Percentiles rank a stretch among this genome's conserved stretches.
Conservation (phyloP, 78 protist species). For the Emiliania huxleyi region DNA sequence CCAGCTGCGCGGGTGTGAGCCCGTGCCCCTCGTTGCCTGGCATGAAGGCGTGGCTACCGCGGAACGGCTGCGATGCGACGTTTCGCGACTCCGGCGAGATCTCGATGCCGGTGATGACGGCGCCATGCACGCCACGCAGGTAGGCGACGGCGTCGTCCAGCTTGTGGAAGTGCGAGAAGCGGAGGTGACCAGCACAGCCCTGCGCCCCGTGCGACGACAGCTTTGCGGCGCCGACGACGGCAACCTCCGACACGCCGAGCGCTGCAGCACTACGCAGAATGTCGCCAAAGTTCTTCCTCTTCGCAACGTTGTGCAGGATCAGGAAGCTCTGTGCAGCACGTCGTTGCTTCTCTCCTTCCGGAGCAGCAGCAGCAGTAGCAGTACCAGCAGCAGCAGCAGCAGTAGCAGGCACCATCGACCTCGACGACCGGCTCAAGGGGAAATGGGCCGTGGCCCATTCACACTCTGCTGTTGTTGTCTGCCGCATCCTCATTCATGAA, state of each 20-base stretch:
- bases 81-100: not conserved
- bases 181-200: not conserved
- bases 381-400: no score
- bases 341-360: no score
- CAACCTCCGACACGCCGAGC: not conserved
- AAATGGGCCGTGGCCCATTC: no score
- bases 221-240: not conserved
- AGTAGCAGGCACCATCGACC: no score
- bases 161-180: not conserved
- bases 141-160: not conserved
- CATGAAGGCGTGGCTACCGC: not conserved
- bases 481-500: no score
- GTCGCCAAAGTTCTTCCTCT: not conserved
- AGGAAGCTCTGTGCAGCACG: no score
- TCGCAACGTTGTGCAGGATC: not conserved
- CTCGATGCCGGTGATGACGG: not conserved
- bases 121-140: not conserved
- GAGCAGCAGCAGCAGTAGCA: no score
- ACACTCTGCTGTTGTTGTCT: no score
- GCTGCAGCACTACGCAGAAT: not conserved
- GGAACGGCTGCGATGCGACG: not conserved
- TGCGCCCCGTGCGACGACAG: not conserved
- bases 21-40: conserved; percentile 40
- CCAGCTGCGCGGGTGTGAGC: not conserved
- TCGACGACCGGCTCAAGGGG: no score